Evolutionary conservation across 2,329 filamentous ascomycete species (phyloP), one percentile per base, ranked within the genome.

Genomic region (Diaporthe sp.): DNA sequence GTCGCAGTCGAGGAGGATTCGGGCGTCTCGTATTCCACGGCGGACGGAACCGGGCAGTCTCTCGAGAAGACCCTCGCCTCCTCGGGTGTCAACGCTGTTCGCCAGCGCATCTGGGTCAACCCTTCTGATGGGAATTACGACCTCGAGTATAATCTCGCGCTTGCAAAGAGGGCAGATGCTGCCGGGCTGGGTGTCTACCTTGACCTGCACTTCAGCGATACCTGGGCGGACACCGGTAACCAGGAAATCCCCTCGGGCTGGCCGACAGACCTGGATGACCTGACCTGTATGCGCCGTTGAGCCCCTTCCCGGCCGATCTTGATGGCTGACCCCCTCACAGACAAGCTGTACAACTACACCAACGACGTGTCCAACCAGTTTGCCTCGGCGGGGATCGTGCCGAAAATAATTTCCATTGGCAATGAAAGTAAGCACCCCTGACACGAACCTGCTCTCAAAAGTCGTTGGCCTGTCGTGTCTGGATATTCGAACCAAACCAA

Each of bases 101-200:
- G 92, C 25, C 92, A 94, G 81, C 87, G 93, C 35, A 82, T 94
- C 56, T 94, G 92, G 93, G 92, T 94, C 32, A 93, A 92, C 77
- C 90, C 91, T 0, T 84, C 87, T 15, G 87, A 90, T 77, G 91
- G 92, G 59, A 86, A 88, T 77, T 94, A 94, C 81, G 89, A 93
- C 81, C 85, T 94, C 55, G 89, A 89, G 74, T 94, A 94, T 83
- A 94, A 94, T 80, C 80, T 95, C 76, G 83, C 88, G 71, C 86
- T 94, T n/a, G 93, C 91, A 4, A 88, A 88, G 80, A 87, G 92
- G 68, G 91, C 92, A 4, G 87, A 91, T 77, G 89, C 89, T 3
- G 91, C 88, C 0, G 92, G 92, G 0, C 80, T 94, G 70, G 85
- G 84, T 2, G 85, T 93, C 50, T 89, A 88, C 78, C 83, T 94